These are phyloP conservation scores for Hypsizygus ulmarius DNA, from an alignment of 1,284 basidiomycete genomes.

Conservation along the genomic window DNA sequence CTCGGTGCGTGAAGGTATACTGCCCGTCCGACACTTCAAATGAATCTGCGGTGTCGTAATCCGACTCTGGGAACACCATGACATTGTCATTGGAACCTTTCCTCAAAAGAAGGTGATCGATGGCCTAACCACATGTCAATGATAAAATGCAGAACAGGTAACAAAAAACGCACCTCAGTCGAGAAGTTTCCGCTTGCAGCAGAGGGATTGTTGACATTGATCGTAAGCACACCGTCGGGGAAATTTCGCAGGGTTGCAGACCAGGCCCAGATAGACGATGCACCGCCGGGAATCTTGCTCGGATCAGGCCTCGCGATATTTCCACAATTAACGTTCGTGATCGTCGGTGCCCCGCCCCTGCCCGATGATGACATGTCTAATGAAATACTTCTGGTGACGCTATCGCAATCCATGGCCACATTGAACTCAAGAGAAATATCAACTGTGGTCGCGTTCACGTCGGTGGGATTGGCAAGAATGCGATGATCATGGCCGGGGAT, in stretches of 20 bases:
- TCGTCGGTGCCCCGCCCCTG: constrained; percentile 52
- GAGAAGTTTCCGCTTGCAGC: constrained; percentile 41
- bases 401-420: constrained; percentile 67
- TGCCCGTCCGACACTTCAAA: constrained; percentile 60
- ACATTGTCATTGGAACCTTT: constrained; percentile 75
- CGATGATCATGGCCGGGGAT: constrained; percentile 83
- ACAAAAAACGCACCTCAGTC: constrained; percentile 48
- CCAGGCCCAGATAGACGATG: constrained; percentile 68
- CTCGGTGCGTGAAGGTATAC: constrained; percentile 78
- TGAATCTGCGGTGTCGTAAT: constrained; percentile 64
- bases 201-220: constrained; percentile 62
- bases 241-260: constrained; percentile 68
- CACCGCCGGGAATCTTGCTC: constrained; percentile 49
- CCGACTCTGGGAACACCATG: constrained; percentile 78
- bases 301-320: constrained; percentile 44
- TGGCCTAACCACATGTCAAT: constrained; percentile 39
- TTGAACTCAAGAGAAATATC: constrained; percentile 80
- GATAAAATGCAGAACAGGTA: constrained; percentile 6
- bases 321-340: constrained; percentile 50
- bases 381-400: constrained; percentile 58
- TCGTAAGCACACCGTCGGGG: constrained; percentile 77
- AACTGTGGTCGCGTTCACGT: constrained; percentile 58
- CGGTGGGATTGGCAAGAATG: constrained; percentile 46
- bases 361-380: constrained; percentile 71
- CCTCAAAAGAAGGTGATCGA: constrained; percentile 76